phyloP scores from a whole-genome alignment of 163 green algal species.

The Chlorella variabilis region DNA sequence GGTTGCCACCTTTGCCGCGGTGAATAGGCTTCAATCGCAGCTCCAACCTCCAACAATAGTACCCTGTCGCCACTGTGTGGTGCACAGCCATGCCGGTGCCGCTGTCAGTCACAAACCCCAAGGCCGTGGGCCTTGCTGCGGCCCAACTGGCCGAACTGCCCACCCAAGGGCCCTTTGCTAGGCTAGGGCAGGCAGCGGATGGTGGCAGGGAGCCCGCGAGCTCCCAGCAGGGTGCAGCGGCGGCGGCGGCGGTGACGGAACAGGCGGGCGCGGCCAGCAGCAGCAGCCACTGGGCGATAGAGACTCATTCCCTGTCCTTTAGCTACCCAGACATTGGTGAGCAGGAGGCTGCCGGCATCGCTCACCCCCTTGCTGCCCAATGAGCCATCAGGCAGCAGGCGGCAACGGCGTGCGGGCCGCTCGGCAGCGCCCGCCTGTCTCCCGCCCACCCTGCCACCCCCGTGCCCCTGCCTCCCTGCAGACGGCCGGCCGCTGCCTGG shows the following conservation, averaged over 20 bases:
- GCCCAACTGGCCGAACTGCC: constrained; percentile 12
- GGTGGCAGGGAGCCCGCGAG: background rate
- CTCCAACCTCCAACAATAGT: too few species aligned
- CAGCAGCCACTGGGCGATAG: constrained; percentile 5
- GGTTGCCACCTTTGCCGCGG: background rate
- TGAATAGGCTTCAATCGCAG: too few species aligned
- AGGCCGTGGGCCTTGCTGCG: constrained; percentile 39
- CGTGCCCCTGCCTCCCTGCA: constrained; percentile 37
- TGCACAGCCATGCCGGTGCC: constrained; percentile 60
- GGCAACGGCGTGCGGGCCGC: too few species aligned
- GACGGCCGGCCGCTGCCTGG: constrained; percentile 70
- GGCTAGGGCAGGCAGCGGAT: constrained; percentile 1
- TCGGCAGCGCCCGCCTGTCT: too few species aligned
- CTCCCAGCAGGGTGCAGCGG: background rate
- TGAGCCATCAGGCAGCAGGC: too few species aligned
- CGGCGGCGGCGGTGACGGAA: constrained; percentile 15
- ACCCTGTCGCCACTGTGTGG: background rate
- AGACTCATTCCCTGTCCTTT: constrained; percentile 63
- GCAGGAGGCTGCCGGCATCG: background rate
- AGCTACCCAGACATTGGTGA: constrained; percentile 73
- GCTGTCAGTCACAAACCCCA: constrained; percentile 49
- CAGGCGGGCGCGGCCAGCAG: background rate
- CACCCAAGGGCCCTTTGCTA: constrained; percentile 55
- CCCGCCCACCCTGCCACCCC: background rate
- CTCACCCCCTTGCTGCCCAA: too few species aligned